Evolutionary conservation across 805 yeast genomes (phyloP), one percentile per base, ranked within the genome.

Genomic region (Wickerhamiella musiphila): DNA sequence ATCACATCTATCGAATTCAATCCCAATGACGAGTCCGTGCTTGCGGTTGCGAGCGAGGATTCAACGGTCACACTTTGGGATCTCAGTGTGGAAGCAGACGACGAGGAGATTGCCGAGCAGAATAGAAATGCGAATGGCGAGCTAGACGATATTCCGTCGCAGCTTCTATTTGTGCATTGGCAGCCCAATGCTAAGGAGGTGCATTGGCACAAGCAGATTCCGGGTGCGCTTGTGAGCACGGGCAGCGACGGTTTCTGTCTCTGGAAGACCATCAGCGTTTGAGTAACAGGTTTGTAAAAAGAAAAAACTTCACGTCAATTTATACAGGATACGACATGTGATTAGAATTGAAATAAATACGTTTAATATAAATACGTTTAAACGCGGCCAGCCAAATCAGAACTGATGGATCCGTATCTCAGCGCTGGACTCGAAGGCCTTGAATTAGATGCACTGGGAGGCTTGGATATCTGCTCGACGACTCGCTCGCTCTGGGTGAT

Each of bases 31-130:
- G 98, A 90, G 57, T 81, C 94, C 1, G 82, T 84, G 40, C 68
- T 90, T 34, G 96, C 96, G 1, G 95, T 86, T 12, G 83, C 92
- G 3, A 79, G 93, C 1, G 96, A 84, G 52, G 98, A 90, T 56
- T 83, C 83, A 54, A 90, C 96, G 5, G 95, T 90, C 6, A 83
- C 95, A 1, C 61, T 90, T 43, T 90, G 98, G 98, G 98, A 90
- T 60, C 65, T 90, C 53, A 86, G 95, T 9, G 98, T 90, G 11
- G 98, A 90, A 60, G 96, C 96, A 3, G 98, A 84, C 54, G 96
- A 90, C 51, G 96, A 86, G 51, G 98, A 86, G 57, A 78, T 86
- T 43, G 72, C 78, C 36, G 78, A 76, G 49, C 95, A 86, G 58
- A 68, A 71, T 45, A 66, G 70, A 35, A 90, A 77, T 46, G 68